phyloP scores from a whole-genome alignment of 2,329 filamentous ascomycete species.

The Rasamsonia emersonii region DNA sequence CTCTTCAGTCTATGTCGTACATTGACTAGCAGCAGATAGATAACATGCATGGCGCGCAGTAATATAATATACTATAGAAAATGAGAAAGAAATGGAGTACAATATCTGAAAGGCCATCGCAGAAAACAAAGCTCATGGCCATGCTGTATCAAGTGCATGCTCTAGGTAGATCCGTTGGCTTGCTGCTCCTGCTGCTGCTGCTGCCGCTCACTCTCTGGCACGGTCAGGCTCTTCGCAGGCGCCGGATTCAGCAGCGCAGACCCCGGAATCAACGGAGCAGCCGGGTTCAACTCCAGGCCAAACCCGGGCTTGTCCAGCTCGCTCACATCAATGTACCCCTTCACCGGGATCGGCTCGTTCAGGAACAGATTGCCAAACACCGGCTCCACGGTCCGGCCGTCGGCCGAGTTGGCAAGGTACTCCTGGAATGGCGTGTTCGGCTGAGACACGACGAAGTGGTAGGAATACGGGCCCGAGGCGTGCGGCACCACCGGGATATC shows the following conservation, averaged over 20 bases:
- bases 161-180: constrained; percentile 14
- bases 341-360: constrained; percentile 79
- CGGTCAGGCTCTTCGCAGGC: constrained; percentile 40
- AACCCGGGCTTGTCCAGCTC: constrained; percentile 86
- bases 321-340: constrained; percentile 70
- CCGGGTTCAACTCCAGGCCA: constrained; percentile 76
- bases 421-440: constrained; percentile 92
- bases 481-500: constrained; percentile 94
- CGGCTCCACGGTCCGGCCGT: constrained; percentile 80
- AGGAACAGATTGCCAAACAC: constrained; percentile 88
- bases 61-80: too few relatives aligned
- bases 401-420: constrained; percentile 86
- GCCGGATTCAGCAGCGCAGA: constrained; percentile 62
- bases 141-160: too few relatives aligned
- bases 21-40: too few relatives aligned
- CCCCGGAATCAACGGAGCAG: constrained; percentile 69
- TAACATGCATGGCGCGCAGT: too few relatives aligned
- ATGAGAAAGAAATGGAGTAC: too few relatives aligned
- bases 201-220: constrained; percentile 16
- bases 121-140: too few relatives aligned
- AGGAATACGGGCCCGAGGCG: constrained; percentile 86
- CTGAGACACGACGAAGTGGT: constrained; percentile 92
- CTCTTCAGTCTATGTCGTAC: too few relatives aligned
- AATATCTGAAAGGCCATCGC: too few relatives aligned
- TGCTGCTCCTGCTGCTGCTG: constrained; percentile 7